These are phyloP conservation scores for Pichia sp. DNA, from an alignment of 1,139 yeast genomes.

Conservation along the genomic window DNA sequence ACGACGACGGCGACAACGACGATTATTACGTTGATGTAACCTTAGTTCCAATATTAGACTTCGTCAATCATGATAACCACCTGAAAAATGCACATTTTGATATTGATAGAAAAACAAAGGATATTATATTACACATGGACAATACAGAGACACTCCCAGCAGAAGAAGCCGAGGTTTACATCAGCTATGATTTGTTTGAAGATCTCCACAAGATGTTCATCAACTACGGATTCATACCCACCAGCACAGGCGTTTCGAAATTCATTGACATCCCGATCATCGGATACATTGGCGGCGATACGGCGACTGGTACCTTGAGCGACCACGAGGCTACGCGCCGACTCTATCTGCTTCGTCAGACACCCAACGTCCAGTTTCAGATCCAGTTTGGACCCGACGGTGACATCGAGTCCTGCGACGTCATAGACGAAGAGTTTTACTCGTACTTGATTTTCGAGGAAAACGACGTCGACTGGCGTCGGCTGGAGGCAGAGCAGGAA, in stretches of 20 bases:
- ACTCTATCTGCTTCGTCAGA: conserved; percentile 25
- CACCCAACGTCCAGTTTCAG: conserved; percentile 31
- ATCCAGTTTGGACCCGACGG: conserved; percentile 20
- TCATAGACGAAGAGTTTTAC: conserved; percentile 28
- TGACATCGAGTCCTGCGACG: conserved; percentile 15
- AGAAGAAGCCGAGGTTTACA: conserved; percentile 37
- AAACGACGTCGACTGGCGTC: conserved; percentile 16
- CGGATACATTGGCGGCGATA: conserved; percentile 18
- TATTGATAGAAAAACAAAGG: conserved; percentile 43
- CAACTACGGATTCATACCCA: conserved; percentile 58
- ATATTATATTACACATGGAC: conserved; percentile 38
- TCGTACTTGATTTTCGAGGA: conserved; percentile 25
- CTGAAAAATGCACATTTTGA: conserved; percentile 53
- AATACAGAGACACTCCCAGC: background rate
- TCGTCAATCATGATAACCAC: conserved; percentile 50
- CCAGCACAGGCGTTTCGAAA: conserved; percentile 15
- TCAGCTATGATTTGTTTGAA: conserved; percentile 44
- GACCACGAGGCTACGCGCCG: conserved; percentile 13
- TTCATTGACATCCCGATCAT: conserved; percentile 26
- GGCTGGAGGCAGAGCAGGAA: conserved; percentile 10
- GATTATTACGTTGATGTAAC: conserved; percentile 48
- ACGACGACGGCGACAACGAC: conserved; percentile 22
- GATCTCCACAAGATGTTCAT: conserved; percentile 41
- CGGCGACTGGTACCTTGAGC: background rate
- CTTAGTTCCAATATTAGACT: conserved; percentile 60